Evolutionary conservation across 768 basidiomycete species (phyloP).

Genomic region (Tulasnella sp.): DNA sequence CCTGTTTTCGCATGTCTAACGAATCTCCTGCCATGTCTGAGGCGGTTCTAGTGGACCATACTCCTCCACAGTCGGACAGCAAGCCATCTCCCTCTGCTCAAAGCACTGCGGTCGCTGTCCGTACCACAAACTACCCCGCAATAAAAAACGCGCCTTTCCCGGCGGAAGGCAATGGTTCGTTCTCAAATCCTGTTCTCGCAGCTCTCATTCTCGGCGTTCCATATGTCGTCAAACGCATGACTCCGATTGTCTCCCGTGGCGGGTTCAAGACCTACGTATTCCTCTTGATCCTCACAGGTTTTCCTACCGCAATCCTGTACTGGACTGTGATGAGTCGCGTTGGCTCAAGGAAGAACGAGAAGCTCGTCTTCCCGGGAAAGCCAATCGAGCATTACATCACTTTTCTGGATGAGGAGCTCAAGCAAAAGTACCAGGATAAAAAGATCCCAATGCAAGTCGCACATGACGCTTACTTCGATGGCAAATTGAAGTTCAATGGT

Average conservation of each 20-base stretch:
- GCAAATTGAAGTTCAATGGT: conserved; percentile 95
- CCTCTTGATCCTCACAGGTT: conserved; percentile 55
- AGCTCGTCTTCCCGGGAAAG: conserved; percentile 71
- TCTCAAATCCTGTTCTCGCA: conserved; percentile 71
- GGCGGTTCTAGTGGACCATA: no score
- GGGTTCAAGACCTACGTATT: conserved; percentile 81
- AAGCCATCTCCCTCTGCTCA: no score
- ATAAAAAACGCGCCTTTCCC: conserved; percentile 81
- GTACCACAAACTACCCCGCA: conserved; percentile 48
- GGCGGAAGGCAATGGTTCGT: conserved; percentile 74
- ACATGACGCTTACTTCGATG: conserved; percentile 94
- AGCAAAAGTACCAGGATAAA: conserved; percentile 60
- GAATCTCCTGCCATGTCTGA: no score
- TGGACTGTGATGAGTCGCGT: conserved; percentile 81
- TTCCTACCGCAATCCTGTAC: conserved; percentile 72
- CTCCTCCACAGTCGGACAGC: no score
- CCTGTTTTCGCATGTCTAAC: no score
- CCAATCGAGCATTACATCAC: conserved; percentile 83
- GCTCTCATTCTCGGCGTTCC: conserved; percentile 66
- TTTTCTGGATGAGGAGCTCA: conserved; percentile 73
- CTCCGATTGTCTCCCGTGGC: conserved; percentile 70
- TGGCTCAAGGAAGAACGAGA: conserved; percentile 70
- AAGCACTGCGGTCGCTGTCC: no score
- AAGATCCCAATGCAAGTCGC: conserved; percentile 98
- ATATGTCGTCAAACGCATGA: conserved; percentile 65